Conservation (phyloP, 148 eudicot species). For the Euryodendron excelsum region DNA sequence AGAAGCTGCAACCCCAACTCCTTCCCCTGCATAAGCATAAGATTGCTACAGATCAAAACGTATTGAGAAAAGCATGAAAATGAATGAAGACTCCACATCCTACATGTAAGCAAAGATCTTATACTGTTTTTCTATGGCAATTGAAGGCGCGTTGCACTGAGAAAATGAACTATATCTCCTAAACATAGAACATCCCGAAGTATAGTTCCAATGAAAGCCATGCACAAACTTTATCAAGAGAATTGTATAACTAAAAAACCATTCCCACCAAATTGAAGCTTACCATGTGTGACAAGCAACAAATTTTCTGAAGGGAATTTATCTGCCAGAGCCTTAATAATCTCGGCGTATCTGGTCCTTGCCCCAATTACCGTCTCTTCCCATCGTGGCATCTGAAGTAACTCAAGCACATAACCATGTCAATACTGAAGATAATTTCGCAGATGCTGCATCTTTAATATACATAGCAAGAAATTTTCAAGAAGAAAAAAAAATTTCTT, state of each 20-base stretch:
- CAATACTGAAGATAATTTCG: conserved; percentile 14
- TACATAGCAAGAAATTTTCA: neutral
- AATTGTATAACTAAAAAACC: neutral
- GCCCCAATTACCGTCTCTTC: conserved; percentile 60
- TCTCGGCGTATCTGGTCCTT: conserved; percentile 53
- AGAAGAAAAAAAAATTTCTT: neutral
- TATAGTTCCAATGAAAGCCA: neutral
- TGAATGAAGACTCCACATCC: neutral
- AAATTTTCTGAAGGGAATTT: conserved; percentile 85
- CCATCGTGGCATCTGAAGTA: conserved; percentile 73
- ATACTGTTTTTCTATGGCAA: too few species aligned
- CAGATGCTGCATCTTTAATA: neutral
- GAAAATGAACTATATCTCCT: neutral
- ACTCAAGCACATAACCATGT: conserved; percentile 15
- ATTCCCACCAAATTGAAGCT: conserved; percentile 23
- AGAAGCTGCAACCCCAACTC: conserved; percentile 44
- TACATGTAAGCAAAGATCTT: neutral
- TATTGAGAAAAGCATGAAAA: neutral
- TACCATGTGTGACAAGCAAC: conserved; percentile 93
- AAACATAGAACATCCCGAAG: neutral
- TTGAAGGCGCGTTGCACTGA: neutral
- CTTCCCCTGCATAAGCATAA: conserved; percentile 48
- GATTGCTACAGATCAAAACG: neutral
- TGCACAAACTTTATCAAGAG: neutral
- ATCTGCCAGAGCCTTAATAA: conserved; percentile 76